Evolutionary conservation across 805 yeast genomes (phyloP), one percentile per base, ranked within the genome.

Genomic region (Jamesozyma piceae): DNA sequence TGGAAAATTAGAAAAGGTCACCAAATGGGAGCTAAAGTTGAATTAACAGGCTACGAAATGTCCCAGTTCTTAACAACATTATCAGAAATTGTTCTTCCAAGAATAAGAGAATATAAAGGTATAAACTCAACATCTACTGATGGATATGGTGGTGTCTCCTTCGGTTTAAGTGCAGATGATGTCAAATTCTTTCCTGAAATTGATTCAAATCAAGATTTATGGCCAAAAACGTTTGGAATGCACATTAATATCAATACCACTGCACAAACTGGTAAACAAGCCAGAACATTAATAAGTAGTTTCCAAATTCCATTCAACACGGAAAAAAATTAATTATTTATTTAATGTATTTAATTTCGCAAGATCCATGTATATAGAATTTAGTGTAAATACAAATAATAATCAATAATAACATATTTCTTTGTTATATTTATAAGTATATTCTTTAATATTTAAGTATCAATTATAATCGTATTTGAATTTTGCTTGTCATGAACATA

Each of bases 1-100:
- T 89, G 95, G 95, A 79, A 80, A 52, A 73, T 89, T 42, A 78
- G 97, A 63, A 79, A 79, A 38, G 95, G 96, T 32, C 80, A 78
- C 71, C 81, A 81, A 39, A 83, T 94, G 77, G 99, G 98, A 42
- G 95, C 94, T 42, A 83, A 84, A 57, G 80, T 81, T 13, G 76
- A 74, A 45, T 67, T 94, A 43, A 69, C 69, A 27, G 98, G 97
- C 37, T 74, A 80, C 50, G 82, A 84, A 42, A 84, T 89, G 79
- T 67, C 79, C 43, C 96, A 88, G 67, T 92, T 94, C 56, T 57
- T 92, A 45, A 64, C 83, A 5, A 90, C 97, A 1, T 67, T 92
- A 53, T 79, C 95, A 1, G 98, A 92, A 66, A 68, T 94, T 49
- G 97, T 92, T 17, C 73, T 92, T 53, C 98, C 99, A 37, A 77